Conservation (phyloP, 345 rosid genomes). For the Eucalyptus cladocalyx region DNA sequence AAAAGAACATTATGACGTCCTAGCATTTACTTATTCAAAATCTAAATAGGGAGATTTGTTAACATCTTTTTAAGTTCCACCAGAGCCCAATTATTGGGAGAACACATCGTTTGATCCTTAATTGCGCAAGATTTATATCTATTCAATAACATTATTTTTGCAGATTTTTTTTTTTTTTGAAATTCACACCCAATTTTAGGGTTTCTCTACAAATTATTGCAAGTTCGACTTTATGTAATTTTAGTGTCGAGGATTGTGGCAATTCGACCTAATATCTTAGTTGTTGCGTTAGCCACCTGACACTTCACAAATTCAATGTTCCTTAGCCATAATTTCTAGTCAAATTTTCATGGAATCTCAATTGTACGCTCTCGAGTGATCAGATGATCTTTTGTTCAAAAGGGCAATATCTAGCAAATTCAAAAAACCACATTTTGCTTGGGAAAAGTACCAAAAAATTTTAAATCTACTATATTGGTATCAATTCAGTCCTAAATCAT, state of each 20-base stretch:
- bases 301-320: neutral
- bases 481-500: no score
- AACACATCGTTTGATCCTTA: neutral
- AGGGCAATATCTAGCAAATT: neutral
- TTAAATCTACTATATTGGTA: rapidly evolving
- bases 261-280: neutral
- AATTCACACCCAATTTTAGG: neutral
- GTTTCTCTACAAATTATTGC: neutral
- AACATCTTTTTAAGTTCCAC: neutral
- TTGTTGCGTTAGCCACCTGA: neutral
- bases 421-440: neutral
- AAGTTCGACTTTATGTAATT: neutral
- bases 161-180: neutral
- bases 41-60: neutral
- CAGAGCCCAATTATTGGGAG: neutral
- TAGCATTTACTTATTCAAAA: neutral
- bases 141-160: neutral
- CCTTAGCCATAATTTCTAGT: neutral
- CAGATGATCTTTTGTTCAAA: neutral
- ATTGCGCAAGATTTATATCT: neutral
- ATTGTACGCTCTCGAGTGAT: neutral
- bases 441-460: neutral
- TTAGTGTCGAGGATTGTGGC: neutral
- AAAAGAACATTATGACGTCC: neutral
- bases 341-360: neutral